phyloP scores from a whole-genome alignment of 257 asterid species.

The Mitragyna speciosa region DNA sequence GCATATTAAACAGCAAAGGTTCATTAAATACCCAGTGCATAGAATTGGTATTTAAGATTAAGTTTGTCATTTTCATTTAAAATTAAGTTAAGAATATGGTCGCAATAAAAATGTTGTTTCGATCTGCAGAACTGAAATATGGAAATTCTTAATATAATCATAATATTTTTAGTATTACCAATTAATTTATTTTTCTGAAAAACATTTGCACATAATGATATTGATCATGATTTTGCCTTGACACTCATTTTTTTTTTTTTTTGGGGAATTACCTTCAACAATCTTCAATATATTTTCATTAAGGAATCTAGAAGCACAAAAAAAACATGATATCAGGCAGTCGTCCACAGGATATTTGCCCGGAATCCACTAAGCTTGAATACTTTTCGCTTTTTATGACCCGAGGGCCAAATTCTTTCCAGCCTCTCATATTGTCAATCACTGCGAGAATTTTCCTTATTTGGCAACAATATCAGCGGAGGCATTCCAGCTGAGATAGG shows the following conservation, averaged over 20 bases:
- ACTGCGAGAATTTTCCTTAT: background rate
- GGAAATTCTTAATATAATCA: too few relatives aligned
- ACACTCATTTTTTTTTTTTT: too few relatives aligned
- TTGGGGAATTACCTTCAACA: background rate
- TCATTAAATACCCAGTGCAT: too few relatives aligned
- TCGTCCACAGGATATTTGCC: background rate
- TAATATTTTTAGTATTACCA: too few relatives aligned
- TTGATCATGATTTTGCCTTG: too few relatives aligned
- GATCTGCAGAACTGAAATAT: too few relatives aligned
- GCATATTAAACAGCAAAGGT: too few relatives aligned
- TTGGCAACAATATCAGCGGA: background rate
- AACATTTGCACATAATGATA: background rate
- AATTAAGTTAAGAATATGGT: too few relatives aligned
- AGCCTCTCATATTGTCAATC: conserved; percentile 1
- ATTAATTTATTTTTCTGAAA: background rate
- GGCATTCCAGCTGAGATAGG: background rate
- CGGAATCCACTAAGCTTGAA: background rate
- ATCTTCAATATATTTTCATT: background rate
- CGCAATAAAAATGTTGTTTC: too few relatives aligned
- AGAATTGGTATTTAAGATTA: too few relatives aligned
- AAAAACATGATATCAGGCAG: background rate
- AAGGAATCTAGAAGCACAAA: background rate
- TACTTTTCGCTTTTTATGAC: background rate
- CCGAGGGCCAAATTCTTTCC: conserved; percentile 2
- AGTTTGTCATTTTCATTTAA: too few relatives aligned